phyloP scores from a whole-genome alignment of 2,329 filamentous ascomycete species.

The Domatiomyces catenatus region DNA sequence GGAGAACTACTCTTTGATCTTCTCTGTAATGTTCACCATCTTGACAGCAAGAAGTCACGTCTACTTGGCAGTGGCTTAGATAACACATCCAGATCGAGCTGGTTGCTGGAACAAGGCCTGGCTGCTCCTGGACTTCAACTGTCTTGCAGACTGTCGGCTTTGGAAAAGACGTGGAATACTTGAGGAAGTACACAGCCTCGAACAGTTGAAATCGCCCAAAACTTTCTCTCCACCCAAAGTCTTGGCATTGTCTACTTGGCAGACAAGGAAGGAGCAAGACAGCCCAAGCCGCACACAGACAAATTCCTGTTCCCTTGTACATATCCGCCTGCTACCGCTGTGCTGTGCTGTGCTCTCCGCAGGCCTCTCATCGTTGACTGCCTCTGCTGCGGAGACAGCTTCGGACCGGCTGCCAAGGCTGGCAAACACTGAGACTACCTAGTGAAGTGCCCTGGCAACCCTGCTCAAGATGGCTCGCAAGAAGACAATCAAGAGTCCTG shows the following conservation, averaged over 20 bases:
- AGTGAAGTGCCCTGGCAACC: neutral
- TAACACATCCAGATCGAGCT: neutral
- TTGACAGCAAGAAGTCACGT: slow-evolving; percentile 17
- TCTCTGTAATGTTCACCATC: slow-evolving; percentile 99
- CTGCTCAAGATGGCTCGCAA: neutral
- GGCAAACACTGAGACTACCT: neutral
- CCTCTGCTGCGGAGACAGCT: neutral
- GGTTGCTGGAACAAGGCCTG: neutral
- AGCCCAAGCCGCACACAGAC: neutral
- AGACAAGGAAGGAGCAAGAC: neutral
- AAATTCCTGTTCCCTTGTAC: neutral
- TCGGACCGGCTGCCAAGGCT: neutral
- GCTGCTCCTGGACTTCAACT: neutral
- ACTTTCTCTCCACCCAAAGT: neutral
- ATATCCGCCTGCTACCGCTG: neutral
- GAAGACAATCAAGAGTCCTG: neutral
- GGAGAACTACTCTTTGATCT: slow-evolving; percentile 83
- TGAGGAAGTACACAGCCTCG: neutral
- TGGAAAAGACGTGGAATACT: neutral
- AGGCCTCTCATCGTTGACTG: neutral
- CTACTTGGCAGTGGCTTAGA: neutral
- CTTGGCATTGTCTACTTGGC: neutral
- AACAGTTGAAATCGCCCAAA: neutral
- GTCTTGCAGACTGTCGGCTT: neutral
- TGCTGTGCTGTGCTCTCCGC: neutral